These are phyloP conservation scores for Backusella circina DNA, from an alignment of 192 early-diverging fungal genomes.

Conservation along the genomic window DNA sequence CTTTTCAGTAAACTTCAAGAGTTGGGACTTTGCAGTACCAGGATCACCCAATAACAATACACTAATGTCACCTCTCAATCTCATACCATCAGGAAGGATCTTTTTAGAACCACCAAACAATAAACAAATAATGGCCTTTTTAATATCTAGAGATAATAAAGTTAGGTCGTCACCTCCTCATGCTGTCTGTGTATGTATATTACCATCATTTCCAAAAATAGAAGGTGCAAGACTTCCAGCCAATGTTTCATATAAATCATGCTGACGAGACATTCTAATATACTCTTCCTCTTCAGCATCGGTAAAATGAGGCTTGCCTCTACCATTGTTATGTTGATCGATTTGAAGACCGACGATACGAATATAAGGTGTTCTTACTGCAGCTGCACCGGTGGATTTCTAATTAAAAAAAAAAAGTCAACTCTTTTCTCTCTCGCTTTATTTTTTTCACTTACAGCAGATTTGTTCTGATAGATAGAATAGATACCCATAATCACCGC, in stretches of 20 bases:
- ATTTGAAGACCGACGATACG: conserved; percentile 90
- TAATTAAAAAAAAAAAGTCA: conserved; percentile 26
- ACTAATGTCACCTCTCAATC: conserved; percentile 96
- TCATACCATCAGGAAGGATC: conserved; percentile 93
- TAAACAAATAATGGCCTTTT: conserved; percentile 91
- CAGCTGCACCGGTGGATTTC: conserved; percentile 77
- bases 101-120: conserved; percentile 97
- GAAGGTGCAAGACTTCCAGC: conserved; percentile 92
- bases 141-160: conserved; percentile 72
- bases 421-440: not conserved
- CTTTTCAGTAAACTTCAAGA: conserved; percentile 98
- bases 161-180: not conserved
- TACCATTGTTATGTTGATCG: conserved; percentile 59
- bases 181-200: not conserved
- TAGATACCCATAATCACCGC: conserved; percentile 94
- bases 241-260: conserved; percentile 89
- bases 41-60: conserved; percentile 97
- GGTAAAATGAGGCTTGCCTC: conserved; percentile 72
- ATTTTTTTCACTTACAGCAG: conserved; percentile 27
- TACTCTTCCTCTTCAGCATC: conserved; percentile 93
- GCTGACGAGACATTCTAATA: conserved; percentile 78
- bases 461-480: conserved; percentile 84
- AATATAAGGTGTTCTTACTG: conserved; percentile 91
- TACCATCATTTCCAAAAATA: conserved; percentile 91
- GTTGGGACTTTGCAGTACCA: conserved; percentile 96